phyloP scores from a whole-genome alignment of 208 protist species.

The Trypanosomatidae sp. region DNA sequence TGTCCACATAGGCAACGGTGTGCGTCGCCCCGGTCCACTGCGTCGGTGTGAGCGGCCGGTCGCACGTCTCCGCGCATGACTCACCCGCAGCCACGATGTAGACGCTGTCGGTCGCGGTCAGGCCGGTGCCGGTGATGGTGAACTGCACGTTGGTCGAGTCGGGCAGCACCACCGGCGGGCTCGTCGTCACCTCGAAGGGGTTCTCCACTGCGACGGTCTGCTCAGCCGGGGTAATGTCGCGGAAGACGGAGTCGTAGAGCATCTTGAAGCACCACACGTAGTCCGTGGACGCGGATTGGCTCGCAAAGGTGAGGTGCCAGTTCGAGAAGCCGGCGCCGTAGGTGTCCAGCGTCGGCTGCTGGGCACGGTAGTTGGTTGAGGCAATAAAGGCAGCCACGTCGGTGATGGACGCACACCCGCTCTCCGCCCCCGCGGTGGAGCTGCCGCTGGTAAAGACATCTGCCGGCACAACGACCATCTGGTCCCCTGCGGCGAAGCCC shows the following conservation, averaged over 20 bases:
- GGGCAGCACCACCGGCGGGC: constrained; percentile 56
- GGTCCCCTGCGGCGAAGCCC: constrained; percentile 49
- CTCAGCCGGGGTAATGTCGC: constrained; percentile 26
- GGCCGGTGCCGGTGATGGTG: constrained; percentile 46
- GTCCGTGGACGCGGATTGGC: constrained; percentile 14
- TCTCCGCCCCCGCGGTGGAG: too few relatives aligned
- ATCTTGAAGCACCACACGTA: constrained; percentile 79
- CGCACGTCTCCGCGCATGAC: constrained; percentile 75
- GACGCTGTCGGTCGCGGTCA: constrained; percentile 49
- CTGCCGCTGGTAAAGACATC: constrained; percentile 4
- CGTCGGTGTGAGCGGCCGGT: constrained; percentile 42
- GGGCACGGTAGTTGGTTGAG: constrained; percentile 18
- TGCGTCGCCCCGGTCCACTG: constrained; percentile 39
- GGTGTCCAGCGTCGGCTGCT: constrained; percentile 32
- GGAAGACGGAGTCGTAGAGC: constrained; percentile 44
- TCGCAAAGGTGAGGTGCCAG: constrained; percentile 65
- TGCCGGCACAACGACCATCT: constrained; percentile 52
- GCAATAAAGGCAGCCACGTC: constrained; percentile 20
- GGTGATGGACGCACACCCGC: too few relatives aligned
- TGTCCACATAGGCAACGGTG: constrained; percentile 43
- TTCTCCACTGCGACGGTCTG: constrained; percentile 45
- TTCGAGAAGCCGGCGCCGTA: constrained; percentile 42
- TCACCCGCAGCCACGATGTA: constrained; percentile 55
- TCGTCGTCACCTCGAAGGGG: constrained; percentile 41
- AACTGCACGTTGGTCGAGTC: constrained; percentile 42